Evolutionary conservation across 1,284 basidiomycete species (phyloP).

Genomic region (Rhodotorula mucilaginosa): DNA sequence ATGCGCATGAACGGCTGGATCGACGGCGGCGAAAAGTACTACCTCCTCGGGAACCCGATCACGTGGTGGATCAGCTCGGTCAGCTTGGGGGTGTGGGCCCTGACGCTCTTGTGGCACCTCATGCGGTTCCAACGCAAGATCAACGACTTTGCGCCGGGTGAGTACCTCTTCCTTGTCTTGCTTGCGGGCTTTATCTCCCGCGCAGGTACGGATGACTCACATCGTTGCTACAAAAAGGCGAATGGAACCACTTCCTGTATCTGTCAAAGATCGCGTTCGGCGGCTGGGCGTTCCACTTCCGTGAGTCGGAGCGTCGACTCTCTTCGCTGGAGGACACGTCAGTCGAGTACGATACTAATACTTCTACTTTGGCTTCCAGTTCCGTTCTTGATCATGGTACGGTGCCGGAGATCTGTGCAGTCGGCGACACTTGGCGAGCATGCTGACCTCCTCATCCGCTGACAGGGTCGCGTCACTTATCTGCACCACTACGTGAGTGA

Average conservation of each 20-base stretch:
- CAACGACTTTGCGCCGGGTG: conserved; percentile 80
- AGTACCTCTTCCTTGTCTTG: conserved; percentile 46
- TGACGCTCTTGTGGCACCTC: conserved; percentile 67
- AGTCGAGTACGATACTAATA: neutral
- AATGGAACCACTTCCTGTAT: conserved; percentile 94
- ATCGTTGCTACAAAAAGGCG: conserved; percentile 54
- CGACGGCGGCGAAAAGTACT: conserved; percentile 83
- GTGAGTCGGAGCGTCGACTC: conserved; percentile 54
- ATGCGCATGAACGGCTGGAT: conserved; percentile 98
- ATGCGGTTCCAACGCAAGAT: conserved; percentile 84
- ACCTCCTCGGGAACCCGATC: conserved; percentile 86
- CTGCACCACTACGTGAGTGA: conserved; percentile 76
- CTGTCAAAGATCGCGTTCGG: conserved; percentile 85
- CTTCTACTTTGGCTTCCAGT: neutral
- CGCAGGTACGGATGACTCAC: conserved; percentile 25
- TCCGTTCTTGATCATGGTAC: conserved; percentile 15
- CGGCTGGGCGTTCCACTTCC: conserved; percentile 89
- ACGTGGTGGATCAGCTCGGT: conserved; percentile 83
- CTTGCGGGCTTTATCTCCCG: too few species aligned
- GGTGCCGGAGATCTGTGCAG: neutral
- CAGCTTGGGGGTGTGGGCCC: conserved; percentile 62
- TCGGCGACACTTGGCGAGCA: neutral
- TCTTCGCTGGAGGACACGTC: too few species aligned
- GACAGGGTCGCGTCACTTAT: conserved; percentile 76
- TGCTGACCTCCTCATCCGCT: conserved; percentile 64